Conservation (phyloP, 768 basidiomycete species). For the Cyclocybe cylindracea region DNA sequence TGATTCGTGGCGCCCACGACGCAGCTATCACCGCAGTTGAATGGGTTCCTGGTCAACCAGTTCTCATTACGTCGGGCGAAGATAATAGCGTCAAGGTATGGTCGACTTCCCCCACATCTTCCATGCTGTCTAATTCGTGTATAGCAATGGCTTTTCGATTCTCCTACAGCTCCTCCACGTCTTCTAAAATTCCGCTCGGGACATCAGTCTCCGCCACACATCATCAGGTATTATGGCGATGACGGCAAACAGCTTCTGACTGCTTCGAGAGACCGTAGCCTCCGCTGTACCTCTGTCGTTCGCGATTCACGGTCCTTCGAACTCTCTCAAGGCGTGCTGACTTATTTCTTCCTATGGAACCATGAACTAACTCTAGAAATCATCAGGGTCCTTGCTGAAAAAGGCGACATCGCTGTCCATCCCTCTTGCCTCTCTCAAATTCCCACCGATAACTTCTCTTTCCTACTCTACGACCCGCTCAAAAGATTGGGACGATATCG, state of each 20-base stretch:
- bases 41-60: slow-evolving; percentile 92
- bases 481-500: slow-evolving; percentile 97
- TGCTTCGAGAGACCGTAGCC: slow-evolving; percentile 83
- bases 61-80: slow-evolving; percentile 86
- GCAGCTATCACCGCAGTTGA: slow-evolving; percentile 79
- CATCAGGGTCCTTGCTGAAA: slow-evolving; percentile 74
- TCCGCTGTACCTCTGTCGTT: slow-evolving; percentile 90
- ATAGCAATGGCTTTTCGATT: slow-evolving; percentile 98
- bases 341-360: not conserved
- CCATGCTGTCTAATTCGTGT: not conserved
- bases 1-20: slow-evolving; percentile 88
- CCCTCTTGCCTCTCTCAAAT: slow-evolving; percentile 80
- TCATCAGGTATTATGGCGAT: slow-evolving; percentile 94
- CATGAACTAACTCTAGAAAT: no score
- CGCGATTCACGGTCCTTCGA: slow-evolving; percentile 95
- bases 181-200: slow-evolving; percentile 92
- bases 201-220: slow-evolving; percentile 87
- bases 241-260: slow-evolving; percentile 95
- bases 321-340: slow-evolving; percentile 73
- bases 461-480: slow-evolving; percentile 78
- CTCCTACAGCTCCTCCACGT: slow-evolving; percentile 81
- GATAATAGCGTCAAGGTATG: slow-evolving; percentile 94
- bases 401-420: slow-evolving; percentile 80
- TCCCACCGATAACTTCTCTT: slow-evolving; percentile 76
- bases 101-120: not conserved